phyloP scores from a whole-genome alignment of 306 rosid genomes.

The Mucuna pruriens region DNA sequence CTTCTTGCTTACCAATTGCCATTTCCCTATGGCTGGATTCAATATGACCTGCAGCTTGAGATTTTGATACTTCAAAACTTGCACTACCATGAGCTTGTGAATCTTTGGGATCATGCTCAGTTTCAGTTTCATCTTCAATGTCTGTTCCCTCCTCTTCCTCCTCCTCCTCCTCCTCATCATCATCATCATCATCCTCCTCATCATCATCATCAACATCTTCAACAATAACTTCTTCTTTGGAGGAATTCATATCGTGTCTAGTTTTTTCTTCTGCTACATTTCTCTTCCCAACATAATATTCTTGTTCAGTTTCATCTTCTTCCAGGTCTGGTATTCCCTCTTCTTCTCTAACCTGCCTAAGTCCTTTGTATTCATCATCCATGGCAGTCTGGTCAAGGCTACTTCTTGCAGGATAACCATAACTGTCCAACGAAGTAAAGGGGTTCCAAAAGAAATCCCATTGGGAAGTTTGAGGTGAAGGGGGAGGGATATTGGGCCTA shows the following conservation, averaged over 20 bases:
- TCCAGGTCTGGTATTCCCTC: slow-evolving; percentile 88
- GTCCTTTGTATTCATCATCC: slow-evolving; percentile 72
- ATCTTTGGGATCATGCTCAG: slow-evolving; percentile 43
- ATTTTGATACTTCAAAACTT: slow-evolving; percentile 50
- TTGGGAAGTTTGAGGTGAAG: slow-evolving; percentile 73
- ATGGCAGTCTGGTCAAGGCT: slow-evolving; percentile 54
- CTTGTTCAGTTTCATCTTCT: slow-evolving; percentile 75
- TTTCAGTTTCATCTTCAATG: slow-evolving; percentile 29
- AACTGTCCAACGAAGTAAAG: slow-evolving; percentile 74
- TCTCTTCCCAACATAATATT: slow-evolving; percentile 47
- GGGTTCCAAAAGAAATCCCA: slow-evolving; percentile 96
- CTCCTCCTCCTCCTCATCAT: slow-evolving; percentile 49
- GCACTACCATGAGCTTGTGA: slow-evolving; percentile 36
- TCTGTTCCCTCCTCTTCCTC: slow-evolving; percentile 55
- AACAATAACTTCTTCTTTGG: slow-evolving; percentile 62
- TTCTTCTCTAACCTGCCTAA: slow-evolving; percentile 83
- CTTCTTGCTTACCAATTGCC: slow-evolving; percentile 46
- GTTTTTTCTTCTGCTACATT: slow-evolving; percentile 55
- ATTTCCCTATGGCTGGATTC: slow-evolving; percentile 55
- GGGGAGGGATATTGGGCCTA: slow-evolving; percentile 64
- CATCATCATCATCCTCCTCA: slow-evolving; percentile 63
- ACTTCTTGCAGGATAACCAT: slow-evolving; percentile 59
- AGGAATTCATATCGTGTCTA: slow-evolving; percentile 39
- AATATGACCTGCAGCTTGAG: slow-evolving; percentile 53
- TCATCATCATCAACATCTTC: slow-evolving; percentile 77